Conservation (phyloP, 768 basidiomycete species). For the Macrocybe gigantea region DNA sequence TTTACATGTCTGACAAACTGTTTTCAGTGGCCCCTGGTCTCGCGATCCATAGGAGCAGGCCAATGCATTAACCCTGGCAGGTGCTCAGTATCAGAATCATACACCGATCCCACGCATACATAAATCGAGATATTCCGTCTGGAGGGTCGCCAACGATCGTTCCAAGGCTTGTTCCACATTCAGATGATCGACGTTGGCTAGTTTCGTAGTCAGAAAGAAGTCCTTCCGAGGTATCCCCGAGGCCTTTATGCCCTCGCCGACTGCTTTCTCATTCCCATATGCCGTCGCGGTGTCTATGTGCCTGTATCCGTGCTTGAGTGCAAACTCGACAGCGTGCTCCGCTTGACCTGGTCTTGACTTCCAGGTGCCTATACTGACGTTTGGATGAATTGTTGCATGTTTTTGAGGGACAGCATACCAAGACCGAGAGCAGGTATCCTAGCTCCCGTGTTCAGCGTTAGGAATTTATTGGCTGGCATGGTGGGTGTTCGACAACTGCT, state of each 20-base stretch:
- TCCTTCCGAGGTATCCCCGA: constrained; percentile 67
- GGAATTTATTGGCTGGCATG: constrained; percentile 44
- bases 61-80: constrained; percentile 70
- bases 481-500: neutral
- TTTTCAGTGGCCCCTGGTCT: constrained; percentile 46
- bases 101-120: constrained; percentile 34
- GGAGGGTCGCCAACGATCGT: constrained; percentile 60
- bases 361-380: constrained; percentile 60
- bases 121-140: constrained; percentile 74
- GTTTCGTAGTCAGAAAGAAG: constrained; percentile 80
- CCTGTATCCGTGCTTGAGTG: constrained; percentile 69
- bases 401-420: constrained; percentile 27
- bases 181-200: constrained; percentile 58
- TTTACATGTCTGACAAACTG: constrained; percentile 13
- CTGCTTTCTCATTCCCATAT: constrained; percentile 74
- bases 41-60: constrained; percentile 68
- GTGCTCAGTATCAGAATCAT: neutral
- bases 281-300: constrained; percentile 68
- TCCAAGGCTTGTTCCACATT: constrained; percentile 58
- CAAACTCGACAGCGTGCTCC: constrained; percentile 66
- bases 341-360: constrained; percentile 67
- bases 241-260: constrained; percentile 72
- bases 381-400: neutral
- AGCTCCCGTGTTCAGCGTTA: constrained; percentile 72
- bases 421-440: constrained; percentile 73